Base-by-base conservation (phyloP, 2,329 filamentous ascomycete species). In the Nothomitra cinnamomea region DNA sequence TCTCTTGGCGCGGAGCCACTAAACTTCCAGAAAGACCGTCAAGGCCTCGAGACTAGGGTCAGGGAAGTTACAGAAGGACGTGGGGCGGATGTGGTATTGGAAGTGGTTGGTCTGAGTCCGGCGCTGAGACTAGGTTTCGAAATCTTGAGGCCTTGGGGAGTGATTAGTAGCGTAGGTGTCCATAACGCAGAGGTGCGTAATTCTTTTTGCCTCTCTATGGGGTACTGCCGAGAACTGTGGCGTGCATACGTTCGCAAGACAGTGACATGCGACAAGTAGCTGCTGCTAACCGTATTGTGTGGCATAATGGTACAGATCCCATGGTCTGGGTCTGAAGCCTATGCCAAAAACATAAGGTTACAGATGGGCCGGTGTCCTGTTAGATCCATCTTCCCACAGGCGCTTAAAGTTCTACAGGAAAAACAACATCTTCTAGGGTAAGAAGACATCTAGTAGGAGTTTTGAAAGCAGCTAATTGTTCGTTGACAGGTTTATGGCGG, bases 21-120 rank as follows among this genome's bases (percentile, higher is more conserved):
- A 67, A 89, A 94, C 65, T 90, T 90, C 66, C 68, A 76, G 62
- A 79, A 71, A 1, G 78, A 86, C 56, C 74, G 74, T 49, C 78
- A 81, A 40, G 78, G 74, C 2, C 74, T 94, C 64, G 69, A 80
- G 54, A 73, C 76, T 59, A 77, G 83, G 53, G 80, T 95, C 53
- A 80, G 80, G 62, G 83, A 85, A 59, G 76, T 82, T 49, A 92
- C 87, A 0, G 74, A 83, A 15, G 87, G 87, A 6, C 75, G 89
- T 40, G 89, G 89, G 5, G 88, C 88, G 13, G 89, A 95, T 67
- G 80, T 86, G 17, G 80, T 92, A 1, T 80, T 95, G 59, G 85
- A 89, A 65, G 82, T 86, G 5, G 85, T 88, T 24, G 84, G 84
- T 0, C 68, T 82, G 56, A 80, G 78, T 53, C 76, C 80, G 38